Base-by-base conservation (phyloP, 192 early-diverging fungal genomes). In the Obelidium mucronatum region DNA sequence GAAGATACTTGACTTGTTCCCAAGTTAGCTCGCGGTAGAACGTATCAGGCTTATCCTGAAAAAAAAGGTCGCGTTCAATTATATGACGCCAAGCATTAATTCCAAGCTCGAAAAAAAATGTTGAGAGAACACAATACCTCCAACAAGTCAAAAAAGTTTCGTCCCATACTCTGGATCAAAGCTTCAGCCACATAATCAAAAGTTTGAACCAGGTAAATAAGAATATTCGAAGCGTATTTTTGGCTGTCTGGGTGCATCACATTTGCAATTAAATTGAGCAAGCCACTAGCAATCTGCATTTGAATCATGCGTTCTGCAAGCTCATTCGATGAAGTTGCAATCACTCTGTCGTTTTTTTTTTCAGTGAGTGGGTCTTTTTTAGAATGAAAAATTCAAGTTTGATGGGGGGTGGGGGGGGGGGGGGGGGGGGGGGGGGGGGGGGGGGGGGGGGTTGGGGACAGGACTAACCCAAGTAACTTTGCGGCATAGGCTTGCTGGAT, bases 401-500 rank as follows among this genome's bases (percentile, higher is more conserved):
- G 1, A 17, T n/a, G n/a, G n/a, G n/a, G n/a, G n/a, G n/a, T n/a
- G n/a, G n/a, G n/a, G n/a, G n/a, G n/a, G n/a, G n/a, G n/a, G n/a
- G n/a, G n/a, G n/a, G n/a, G n/a, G n/a, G n/a, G n/a, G n/a, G n/a
- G n/a, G n/a, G n/a, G n/a, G n/a, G n/a, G n/a, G n/a, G n/a, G n/a
- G n/a, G n/a, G n/a, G n/a, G n/a, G n/a, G 8, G 44, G 8, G 44
- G 8, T 48, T 15, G 19, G 44, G 11, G 8, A 48, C 44, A 19
- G 11, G 30, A 48, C 55, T 54, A 70, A 89, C 88, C 89, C 88
- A 19, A 90, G 67, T 1, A 90, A 68, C 53, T 86, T 86, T 1
- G 89, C 83, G 5, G 88, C 86, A 72, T 90, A 90, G 2, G 87
- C 81, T 76, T 90, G 89, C 68, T 90, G 89, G 39, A 89, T 78